These are phyloP conservation scores for Bonnemaisonia californica DNA, from an alignment of 31 red algal species.

Conservation along the genomic window DNA sequence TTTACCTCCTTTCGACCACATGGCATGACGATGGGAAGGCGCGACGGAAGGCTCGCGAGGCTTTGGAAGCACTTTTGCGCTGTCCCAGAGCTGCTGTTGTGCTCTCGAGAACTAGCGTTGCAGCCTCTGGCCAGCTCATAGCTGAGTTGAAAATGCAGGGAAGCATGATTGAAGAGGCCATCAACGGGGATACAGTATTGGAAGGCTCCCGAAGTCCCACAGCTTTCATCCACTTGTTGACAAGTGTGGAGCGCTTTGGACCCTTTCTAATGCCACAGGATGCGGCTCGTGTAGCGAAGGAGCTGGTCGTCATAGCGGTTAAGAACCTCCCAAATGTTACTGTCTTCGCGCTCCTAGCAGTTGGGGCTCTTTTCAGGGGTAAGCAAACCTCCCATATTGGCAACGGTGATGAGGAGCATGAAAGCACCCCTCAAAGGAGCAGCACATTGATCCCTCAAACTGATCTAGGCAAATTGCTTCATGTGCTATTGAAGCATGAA, in stretches of 20 bases:
- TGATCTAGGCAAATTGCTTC: constrained; percentile 47
- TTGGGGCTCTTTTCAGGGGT: constrained; percentile 28
- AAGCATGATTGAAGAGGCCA: neutral
- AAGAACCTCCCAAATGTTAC: constrained; percentile 50
- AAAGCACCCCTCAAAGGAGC: neutral
- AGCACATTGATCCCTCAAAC: constrained; percentile 8
- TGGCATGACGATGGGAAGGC: constrained; percentile 37
- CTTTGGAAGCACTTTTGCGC: constrained; percentile 50
- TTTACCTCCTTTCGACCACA: constrained; percentile 53
- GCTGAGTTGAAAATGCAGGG: constrained; percentile 25
- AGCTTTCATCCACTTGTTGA: constrained; percentile 40
- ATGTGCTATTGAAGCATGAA: constrained; percentile 27
- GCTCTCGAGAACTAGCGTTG: constrained; percentile 15
- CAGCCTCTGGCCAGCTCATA: constrained; percentile 28
- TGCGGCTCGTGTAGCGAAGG: constrained; percentile 59
- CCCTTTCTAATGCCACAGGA: constrained; percentile 43
- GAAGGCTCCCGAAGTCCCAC: neutral
- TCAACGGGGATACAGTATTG: constrained; percentile 28
- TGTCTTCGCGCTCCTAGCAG: constrained; percentile 32
- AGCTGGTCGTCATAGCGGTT: constrained; percentile 51
- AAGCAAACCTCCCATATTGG: neutral
- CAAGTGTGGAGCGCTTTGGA: constrained; percentile 23
- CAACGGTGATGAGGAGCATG: neutral
- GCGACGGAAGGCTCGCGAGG: constrained; percentile 58
- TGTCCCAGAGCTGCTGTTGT: constrained; percentile 34